phyloP scores from a whole-genome alignment of 129 eudicot genomes.

The Flaveria bidentis region DNA sequence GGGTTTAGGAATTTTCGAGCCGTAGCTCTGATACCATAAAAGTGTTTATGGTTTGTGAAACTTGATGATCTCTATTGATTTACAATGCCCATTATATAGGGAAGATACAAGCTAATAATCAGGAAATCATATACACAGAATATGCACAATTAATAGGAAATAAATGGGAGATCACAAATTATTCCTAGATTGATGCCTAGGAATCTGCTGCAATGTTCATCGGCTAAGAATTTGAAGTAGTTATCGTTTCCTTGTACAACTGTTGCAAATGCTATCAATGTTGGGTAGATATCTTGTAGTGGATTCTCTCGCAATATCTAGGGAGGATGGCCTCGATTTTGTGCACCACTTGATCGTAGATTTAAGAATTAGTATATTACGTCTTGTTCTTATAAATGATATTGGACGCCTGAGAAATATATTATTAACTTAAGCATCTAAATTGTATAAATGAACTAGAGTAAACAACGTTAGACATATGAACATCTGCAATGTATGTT shows the following conservation, averaged over 20 bases:
- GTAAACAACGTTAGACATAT: conserved; percentile 13
- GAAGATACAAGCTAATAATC: no score
- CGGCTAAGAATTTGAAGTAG: neutral
- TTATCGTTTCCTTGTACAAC: neutral
- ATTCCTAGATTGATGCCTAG: no score
- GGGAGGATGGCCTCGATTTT: conserved; percentile 12
- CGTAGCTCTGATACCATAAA: no score
- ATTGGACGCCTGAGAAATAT: neutral
- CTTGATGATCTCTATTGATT: no score
- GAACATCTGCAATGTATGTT: neutral
- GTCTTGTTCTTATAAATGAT: neutral
- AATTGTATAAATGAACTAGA: neutral
- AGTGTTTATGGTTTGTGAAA: no score
- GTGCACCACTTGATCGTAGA: neutral
- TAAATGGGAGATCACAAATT: no score
- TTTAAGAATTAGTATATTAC: neutral
- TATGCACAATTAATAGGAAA: no score
- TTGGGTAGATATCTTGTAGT: conserved; percentile 1
- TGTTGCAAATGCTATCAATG: conserved; percentile 2
- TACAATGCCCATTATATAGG: no score
- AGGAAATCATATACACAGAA: no score
- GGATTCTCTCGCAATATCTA: neutral
- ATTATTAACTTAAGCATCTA: conserved; percentile 8
- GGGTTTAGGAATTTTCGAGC: no score
- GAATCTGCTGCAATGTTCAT: no score